Percentiles rank a stretch among this genome's conserved stretches.
phyloP scores from a whole-genome alignment of 2,329 filamentous ascomycete genomes.

The Aspergillus alliaceus region DNA sequence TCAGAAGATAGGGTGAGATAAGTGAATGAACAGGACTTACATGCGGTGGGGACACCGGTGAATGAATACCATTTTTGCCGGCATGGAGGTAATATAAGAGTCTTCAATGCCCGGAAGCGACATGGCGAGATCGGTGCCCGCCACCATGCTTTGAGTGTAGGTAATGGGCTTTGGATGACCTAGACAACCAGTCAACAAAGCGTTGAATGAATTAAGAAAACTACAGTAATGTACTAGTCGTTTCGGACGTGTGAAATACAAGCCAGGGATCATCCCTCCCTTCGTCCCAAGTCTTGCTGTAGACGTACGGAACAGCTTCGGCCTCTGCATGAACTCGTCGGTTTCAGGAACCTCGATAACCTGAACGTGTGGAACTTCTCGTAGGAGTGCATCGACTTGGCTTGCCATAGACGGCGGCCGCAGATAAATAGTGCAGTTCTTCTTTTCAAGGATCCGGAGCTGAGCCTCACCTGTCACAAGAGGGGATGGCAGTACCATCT shows the following conservation, averaged over 20 bases:
- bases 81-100: too few relatives aligned
- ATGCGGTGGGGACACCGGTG: not conserved
- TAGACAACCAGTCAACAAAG: not conserved
- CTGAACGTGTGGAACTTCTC: conserved; percentile 12
- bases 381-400: conserved; percentile 6
- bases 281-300: conserved; percentile 26
- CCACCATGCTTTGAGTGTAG: not conserved
- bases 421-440: conserved; percentile 20
- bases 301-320: conserved; percentile 13
- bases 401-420: conserved; percentile 12
- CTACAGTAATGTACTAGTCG: conserved; percentile 26
- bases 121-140: not conserved
- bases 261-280: conserved; percentile 28
- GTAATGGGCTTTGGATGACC: not conserved
- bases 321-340: conserved; percentile 16
- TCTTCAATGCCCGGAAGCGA: not conserved
- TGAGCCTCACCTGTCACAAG: conserved; percentile 10
- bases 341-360: conserved; percentile 14
- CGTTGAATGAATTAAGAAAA: not conserved
- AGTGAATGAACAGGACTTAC: too few relatives aligned
- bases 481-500: conserved; percentile 23
- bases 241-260: conserved; percentile 29
- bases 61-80: too few relatives aligned
- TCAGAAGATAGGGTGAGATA: too few relatives aligned
- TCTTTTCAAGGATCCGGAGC: conserved; percentile 14